Evolutionary conservation across 2,329 filamentous ascomycete species (phyloP), one percentile per base, ranked within the genome.

Genomic region (Chrysosphaeria jannelii): DNA sequence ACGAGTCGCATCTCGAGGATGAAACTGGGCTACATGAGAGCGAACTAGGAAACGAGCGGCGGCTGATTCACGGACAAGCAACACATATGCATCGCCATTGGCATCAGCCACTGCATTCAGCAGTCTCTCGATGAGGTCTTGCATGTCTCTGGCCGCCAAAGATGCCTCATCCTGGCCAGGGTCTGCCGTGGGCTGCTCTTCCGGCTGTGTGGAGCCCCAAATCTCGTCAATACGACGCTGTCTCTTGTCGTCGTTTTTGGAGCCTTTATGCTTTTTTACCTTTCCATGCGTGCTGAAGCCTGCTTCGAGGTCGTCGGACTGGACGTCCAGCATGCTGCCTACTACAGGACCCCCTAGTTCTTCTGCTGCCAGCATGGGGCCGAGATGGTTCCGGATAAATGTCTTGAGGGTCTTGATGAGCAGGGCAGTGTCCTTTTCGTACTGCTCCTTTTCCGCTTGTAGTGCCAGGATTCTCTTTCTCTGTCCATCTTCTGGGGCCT

Each of bases 311-410:
- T 56, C 57, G 21, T 68, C 55, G 6, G 55, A 34, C 48, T 64
- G 44, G 12, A 71, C 36, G 39, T 70, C 61, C 36, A 69, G 51
- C 33, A 67, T 50, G 32, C 75, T 68, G 4, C 76, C 72, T 1
- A 79, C 72, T 8, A 78, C 67, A 0, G 76, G 75, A 0, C 76
- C 75, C 6, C 76, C 76, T 2, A 79, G 51, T 36, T 78, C 71
- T 44, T 88, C 76, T 1, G 72, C 71, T 5, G 74, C 75, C 20
- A 89, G 50, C 61, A 81, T 71, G 3, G 57, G 45, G 2, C 70
- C 69, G 1, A 89, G 51, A 19, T 61, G 55, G 20, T 60, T 47
- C 29, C 72, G 59, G 27, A 81, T 65, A 36, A 88, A 88, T 10
- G 46, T 47, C 30, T 67, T 58, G 26, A 88, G 51, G 0, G 58